These are phyloP conservation scores for Starmerella tilneyi DNA, from an alignment of 805 yeast genomes.

Conservation along the genomic window DNA sequence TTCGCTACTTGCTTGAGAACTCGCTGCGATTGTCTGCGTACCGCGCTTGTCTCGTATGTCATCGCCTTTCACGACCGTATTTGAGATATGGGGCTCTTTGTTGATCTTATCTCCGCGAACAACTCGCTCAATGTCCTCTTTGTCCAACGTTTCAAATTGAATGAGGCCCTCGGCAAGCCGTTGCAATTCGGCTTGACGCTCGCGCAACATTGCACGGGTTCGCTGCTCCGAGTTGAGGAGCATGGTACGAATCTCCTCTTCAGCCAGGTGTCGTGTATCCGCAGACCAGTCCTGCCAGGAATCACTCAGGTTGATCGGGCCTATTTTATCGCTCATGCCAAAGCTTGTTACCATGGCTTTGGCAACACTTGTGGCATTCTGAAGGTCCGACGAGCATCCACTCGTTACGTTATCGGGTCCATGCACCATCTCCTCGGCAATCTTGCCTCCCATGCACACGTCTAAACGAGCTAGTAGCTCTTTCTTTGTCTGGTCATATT, in stretches of 20 bases:
- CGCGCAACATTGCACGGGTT: constrained; percentile 56
- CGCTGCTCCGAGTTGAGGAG: constrained; percentile 69
- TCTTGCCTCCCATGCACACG: constrained; percentile 98
- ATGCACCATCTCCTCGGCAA: constrained; percentile 87
- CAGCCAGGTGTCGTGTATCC: constrained; percentile 77
- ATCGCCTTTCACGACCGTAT: constrained; percentile 53
- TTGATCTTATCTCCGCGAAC: constrained; percentile 68
- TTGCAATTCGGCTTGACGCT: constrained; percentile 58
- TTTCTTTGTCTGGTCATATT: constrained; percentile 78
- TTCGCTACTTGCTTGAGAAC: constrained; percentile 4
- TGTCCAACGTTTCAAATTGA: constrained; percentile 89
- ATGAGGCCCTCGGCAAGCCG: constrained; percentile 85
- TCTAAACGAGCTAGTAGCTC: constrained; percentile 88
- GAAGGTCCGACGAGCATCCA: constrained; percentile 88
- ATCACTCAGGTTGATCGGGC: constrained; percentile 82
- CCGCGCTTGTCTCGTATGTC: constrained; percentile 29
- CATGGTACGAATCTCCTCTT: constrained; percentile 73
- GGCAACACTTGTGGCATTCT: constrained; percentile 83
- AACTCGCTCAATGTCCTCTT: constrained; percentile 79
- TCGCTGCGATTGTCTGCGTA: constrained; percentile 7
- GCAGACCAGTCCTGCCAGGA: constrained; percentile 95
- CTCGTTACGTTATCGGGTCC: constrained; percentile 89
- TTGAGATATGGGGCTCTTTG: constrained; percentile 59
- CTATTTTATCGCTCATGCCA: constrained; percentile 91
- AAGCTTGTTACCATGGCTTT: constrained; percentile 93